Base-by-base conservation (phyloP, 106 monocot species). In the Dendrobium officinale region DNA sequence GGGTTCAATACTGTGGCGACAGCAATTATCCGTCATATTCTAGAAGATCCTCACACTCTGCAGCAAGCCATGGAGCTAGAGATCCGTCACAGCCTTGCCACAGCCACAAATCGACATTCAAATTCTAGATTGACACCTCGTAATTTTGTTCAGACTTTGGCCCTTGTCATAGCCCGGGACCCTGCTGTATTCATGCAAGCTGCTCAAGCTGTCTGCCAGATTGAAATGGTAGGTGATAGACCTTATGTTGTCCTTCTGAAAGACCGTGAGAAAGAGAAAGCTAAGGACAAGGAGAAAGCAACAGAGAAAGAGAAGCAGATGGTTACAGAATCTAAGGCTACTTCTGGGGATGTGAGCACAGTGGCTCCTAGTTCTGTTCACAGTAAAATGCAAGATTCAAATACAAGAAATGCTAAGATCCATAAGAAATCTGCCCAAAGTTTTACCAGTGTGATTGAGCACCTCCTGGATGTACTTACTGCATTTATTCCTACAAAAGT, bases 41-140 rank as follows among this genome's bases (percentile, higher is more conserved):
- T 99, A 55, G 99, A 99, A 85, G 99, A 99, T 80, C 90, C 99
- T 3, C 85, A 95, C 72, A 99, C 99, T 49, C 91, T 99, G 59
- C 99, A 99, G 82, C 99, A 99, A 81, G 93, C 93, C 33, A 99
- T 99, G 99, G 99, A 99, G 81, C 83, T 91, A 80, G 99, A 99
- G 82, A 99, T 99, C 75, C 89, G 95, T 2, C 95, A 95, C 67
- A 91, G 86, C 85, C 91, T 99, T 58, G 19, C 91, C 13, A 84
- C 95, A 58, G 87, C 89, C 48, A 51, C 95, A 75, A 91, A 79
- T 80, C 90, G 99, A 79, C 91, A 95, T 85, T 86, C 89, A 77
- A 99, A 88, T 90, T 84, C 88, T 58, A 86, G 95, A 77, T 84
- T 95, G 59, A 89, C 91, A 4, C 88, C 93, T 18, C 88, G 90